Conservation (phyloP, 2,329 filamentous ascomycete species). For the Cadophora sp. region DNA sequence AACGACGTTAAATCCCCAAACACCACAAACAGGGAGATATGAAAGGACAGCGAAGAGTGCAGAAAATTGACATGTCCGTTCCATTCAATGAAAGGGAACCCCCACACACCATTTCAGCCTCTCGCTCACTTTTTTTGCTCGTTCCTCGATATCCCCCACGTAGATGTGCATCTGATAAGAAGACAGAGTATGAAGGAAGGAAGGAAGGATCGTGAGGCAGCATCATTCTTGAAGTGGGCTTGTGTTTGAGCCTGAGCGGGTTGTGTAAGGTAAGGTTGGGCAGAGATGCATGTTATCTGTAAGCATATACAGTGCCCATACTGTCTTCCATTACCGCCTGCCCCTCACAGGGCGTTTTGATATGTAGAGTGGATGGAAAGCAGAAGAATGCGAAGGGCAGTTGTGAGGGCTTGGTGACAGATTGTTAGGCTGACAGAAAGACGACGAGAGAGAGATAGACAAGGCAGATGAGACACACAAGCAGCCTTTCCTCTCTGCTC, state of each 20-base stretch:
- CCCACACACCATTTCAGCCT: not conserved
- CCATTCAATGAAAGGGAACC: not conserved
- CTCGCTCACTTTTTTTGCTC: not conserved
- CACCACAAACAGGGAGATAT: not conserved
- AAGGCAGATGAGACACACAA: not conserved
- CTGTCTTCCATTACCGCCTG: too few relatives aligned
- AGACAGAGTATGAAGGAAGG: too few relatives aligned
- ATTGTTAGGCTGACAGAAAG: not conserved
- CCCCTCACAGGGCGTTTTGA: too few relatives aligned
- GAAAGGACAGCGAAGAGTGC: not conserved
- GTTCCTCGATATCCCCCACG: not conserved
- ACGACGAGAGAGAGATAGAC: too few relatives aligned
- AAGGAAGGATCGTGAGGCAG: not conserved
- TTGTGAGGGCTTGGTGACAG: not conserved
- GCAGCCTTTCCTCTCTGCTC: not conserved
- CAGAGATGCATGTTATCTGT: not conserved
- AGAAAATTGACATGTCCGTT: not conserved
- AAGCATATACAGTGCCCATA: too few relatives aligned
- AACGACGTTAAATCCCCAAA: not conserved
- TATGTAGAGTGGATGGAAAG: too few relatives aligned
- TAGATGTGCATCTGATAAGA: not conserved
- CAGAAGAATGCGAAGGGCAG: too few relatives aligned
- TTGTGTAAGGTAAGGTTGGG: constrained; percentile 1
- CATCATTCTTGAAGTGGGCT: not conserved
- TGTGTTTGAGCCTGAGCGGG: not conserved